phyloP scores from a whole-genome alignment of 1,139 yeast species.

The Pichia sp. region DNA sequence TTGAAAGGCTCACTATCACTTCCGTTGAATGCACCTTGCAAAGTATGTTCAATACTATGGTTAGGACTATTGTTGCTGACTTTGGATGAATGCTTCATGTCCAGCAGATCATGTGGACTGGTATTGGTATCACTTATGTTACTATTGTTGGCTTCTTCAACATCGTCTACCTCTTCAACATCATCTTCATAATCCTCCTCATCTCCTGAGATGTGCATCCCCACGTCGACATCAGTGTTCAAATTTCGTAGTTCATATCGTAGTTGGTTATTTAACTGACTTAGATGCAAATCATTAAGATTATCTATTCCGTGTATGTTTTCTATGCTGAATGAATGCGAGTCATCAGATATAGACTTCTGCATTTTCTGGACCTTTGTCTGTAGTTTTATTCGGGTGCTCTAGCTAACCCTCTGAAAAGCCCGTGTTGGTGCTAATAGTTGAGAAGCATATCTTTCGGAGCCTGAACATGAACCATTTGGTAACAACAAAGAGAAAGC shows the following conservation, averaged over 20 bases:
- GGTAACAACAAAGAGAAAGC: neutral
- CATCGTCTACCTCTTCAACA: conserved; percentile 3
- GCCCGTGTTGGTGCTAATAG: too few species aligned
- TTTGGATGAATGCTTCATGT: neutral
- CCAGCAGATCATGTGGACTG: neutral
- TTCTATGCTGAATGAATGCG: conserved; percentile 47
- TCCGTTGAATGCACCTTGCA: conserved; percentile 11
- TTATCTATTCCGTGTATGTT: conserved; percentile 12
- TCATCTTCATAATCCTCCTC: conserved; percentile 9
- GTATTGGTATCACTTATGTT: neutral
- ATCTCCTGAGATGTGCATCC: conserved; percentile 9
- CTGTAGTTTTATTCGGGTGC: neutral
- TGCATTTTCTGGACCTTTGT: conserved; percentile 1
- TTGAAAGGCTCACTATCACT: conserved; percentile 20
- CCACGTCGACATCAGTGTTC: conserved; percentile 13
- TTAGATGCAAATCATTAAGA: conserved; percentile 14
- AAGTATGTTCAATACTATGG: conserved; percentile 4
- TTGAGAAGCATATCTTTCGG: neutral
- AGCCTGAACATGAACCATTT: neutral
- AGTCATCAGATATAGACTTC: conserved; percentile 48
- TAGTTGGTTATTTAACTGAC: conserved; percentile 17
- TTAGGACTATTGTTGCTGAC: neutral
- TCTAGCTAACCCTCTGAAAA: too few species aligned
- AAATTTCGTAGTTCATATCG: conserved; percentile 17
- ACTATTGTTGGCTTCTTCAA: neutral